Evolutionary conservation across 139 green algal genomes (phyloP).

Genomic region (Dunaliella sp.): DNA sequence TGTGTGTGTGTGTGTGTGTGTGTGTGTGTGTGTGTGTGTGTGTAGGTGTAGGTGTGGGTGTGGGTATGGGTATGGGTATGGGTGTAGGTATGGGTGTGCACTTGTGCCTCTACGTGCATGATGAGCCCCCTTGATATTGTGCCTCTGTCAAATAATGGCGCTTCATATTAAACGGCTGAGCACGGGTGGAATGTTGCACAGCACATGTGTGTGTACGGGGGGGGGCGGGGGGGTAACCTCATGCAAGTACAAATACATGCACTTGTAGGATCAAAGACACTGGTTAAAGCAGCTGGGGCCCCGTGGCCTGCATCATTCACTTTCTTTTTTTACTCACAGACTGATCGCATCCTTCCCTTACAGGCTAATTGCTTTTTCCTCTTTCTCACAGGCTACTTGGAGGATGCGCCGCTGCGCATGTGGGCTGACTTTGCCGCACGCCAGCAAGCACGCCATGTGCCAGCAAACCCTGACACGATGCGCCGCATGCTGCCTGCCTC

Average conservation of each 20-base stretch:
- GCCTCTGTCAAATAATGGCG: too few species aligned
- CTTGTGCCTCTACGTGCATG: too few species aligned
- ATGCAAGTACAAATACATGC: background rate
- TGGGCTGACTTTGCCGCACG: slow-evolving; percentile 36
- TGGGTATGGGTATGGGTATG: too few species aligned
- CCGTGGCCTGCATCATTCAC: background rate
- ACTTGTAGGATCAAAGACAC: background rate
- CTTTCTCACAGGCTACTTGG: slow-evolving; percentile 13
- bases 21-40: background rate
- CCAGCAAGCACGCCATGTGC: slow-evolving; percentile 45
- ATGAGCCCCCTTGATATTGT: too few species aligned
- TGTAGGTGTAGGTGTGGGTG: too few species aligned
- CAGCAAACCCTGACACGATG: slow-evolving; percentile 35
- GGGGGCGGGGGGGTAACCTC: too few species aligned
- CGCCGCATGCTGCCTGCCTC: slow-evolving; percentile 31
- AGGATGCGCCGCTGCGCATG: slow-evolving; percentile 32
- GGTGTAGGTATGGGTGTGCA: too few species aligned
- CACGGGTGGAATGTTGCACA: too few species aligned
- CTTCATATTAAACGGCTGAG: too few species aligned
- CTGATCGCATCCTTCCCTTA: background rate
- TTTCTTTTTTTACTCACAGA: background rate
- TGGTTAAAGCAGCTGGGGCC: too few species aligned
- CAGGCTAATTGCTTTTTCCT: background rate
- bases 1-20: background rate
- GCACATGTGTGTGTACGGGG: too few species aligned